Conservation (phyloP, 2,329 filamentous ascomycete genomes). For the Claviceps paspali region DNA sequence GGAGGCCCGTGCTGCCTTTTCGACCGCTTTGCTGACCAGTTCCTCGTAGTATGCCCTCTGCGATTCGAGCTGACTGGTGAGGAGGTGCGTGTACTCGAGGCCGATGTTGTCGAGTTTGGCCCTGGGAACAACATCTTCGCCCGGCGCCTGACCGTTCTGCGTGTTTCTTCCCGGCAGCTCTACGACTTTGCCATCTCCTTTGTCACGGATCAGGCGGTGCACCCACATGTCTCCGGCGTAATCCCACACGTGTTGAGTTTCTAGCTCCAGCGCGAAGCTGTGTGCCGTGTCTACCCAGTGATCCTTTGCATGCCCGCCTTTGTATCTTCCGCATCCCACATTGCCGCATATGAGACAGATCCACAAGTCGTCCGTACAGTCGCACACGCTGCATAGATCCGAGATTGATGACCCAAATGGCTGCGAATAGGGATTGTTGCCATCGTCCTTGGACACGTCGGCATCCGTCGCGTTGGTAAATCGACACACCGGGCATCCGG, state of each 20-base stretch:
- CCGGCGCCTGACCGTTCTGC: slow-evolving; percentile 20
- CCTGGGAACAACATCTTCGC: slow-evolving; percentile 55
- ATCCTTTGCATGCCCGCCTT: slow-evolving; percentile 80
- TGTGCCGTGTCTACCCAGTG: slow-evolving; percentile 86
- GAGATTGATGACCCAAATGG: slow-evolving; percentile 45
- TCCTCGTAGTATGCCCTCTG: slow-evolving; percentile 93
- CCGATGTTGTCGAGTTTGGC: slow-evolving; percentile 63
- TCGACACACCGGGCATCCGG: slow-evolving; percentile 85
- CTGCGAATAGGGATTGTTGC: slow-evolving; percentile 32
- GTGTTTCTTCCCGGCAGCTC: slow-evolving; percentile 55
- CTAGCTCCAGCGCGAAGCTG: slow-evolving; percentile 82
- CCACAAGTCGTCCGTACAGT: slow-evolving; percentile 73
- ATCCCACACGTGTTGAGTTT: slow-evolving; percentile 94
- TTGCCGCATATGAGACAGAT: slow-evolving; percentile 89
- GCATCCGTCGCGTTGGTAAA: slow-evolving; percentile 47
- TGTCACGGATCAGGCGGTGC: slow-evolving; percentile 85
- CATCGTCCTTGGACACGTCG: slow-evolving; percentile 19
- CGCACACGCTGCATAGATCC: slow-evolving; percentile 70
- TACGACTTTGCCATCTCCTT: slow-evolving; percentile 81
- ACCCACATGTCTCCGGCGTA: slow-evolving; percentile 94
- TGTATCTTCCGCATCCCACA: slow-evolving; percentile 87
- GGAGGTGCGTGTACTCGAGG: slow-evolving; percentile 84
- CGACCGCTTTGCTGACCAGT: slow-evolving; percentile 71
- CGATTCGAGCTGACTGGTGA: slow-evolving; percentile 83
- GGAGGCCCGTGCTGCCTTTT: slow-evolving; percentile 69